Percentiles rank a stretch among this genome's conserved stretches.
Conservation (phyloP, 495 filamentous ascomycete genomes). For the Talaromyces wortmannii region DNA sequence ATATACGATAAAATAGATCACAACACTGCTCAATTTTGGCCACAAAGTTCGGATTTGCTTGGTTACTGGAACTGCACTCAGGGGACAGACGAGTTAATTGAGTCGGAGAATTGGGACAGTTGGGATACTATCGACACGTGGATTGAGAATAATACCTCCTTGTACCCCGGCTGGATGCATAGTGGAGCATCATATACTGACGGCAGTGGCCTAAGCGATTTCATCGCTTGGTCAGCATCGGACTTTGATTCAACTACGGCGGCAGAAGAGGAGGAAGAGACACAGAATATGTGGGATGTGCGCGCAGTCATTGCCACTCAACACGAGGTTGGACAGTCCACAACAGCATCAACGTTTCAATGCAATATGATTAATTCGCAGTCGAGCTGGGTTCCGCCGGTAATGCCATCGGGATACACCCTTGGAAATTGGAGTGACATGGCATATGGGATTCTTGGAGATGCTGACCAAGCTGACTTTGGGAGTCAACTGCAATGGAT, state of each 20-base stretch:
- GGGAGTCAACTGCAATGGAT: not conserved
- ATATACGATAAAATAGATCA: not conserved
- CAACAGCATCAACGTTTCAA: not conserved
- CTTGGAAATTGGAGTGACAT: not conserved
- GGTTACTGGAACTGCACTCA: not conserved
- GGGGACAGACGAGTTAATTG: not conserved
- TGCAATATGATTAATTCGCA: not conserved
- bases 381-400: not conserved
- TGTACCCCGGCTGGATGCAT: not conserved
- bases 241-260: no score
- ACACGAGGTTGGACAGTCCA: no score
- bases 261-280: no score
- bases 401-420: not conserved
- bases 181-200: no score
- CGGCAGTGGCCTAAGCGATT: no score
- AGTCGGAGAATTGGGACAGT: not conserved
- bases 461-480: not conserved
- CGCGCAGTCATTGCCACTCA: no score
- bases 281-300: no score
- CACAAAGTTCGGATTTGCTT: not conserved
- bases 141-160: not conserved
- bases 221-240: no score
- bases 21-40: not conserved
- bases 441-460: not conserved
- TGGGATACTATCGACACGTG: not conserved